Conservation (phyloP, 768 basidiomycete genomes). For the Xerocomellus intermedius region DNA sequence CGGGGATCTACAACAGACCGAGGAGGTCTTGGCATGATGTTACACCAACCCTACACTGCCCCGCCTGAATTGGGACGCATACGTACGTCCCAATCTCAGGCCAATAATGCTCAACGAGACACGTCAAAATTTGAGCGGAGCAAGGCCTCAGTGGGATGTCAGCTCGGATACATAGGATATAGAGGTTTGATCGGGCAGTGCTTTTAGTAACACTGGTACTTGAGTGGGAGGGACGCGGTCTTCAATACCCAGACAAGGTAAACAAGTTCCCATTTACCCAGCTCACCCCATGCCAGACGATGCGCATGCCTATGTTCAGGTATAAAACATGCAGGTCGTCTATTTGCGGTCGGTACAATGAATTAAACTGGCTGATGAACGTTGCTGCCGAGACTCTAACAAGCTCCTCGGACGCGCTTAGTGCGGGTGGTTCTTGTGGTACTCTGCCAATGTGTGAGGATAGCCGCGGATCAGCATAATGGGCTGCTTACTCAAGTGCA, state of each 20-base stretch:
- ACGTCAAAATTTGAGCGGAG: background rate
- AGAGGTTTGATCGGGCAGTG: background rate
- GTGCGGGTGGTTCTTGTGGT: constrained; percentile 91
- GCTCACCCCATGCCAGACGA: constrained; percentile 1
- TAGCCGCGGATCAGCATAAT: background rate
- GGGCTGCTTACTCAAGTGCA: constrained; percentile 74
- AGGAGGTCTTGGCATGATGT: constrained; percentile 5
- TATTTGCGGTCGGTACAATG: constrained; percentile 27
- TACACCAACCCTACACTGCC: background rate
- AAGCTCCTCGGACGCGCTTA: constrained; percentile 33
- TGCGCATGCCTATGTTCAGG: constrained; percentile 1
- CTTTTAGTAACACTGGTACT: background rate
- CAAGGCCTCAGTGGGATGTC: constrained; percentile 1
- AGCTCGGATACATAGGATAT: background rate
- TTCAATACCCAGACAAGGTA: background rate
- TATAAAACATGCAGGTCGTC: constrained; percentile 19
- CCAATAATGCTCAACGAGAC: background rate
- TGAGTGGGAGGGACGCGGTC: background rate
- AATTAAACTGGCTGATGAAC: constrained; percentile 10
- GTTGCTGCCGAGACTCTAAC: background rate
- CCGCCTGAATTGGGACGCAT: background rate
- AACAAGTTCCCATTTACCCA: background rate
- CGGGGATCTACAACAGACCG: background rate
- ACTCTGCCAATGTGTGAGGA: constrained; percentile 51
- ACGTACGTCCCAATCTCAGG: background rate